Percentiles rank a stretch among this genome's conserved stretches.
These are phyloP conservation scores for Mycena alexandri DNA, from an alignment of 768 basidiomycete genomes.

Conservation along the genomic window DNA sequence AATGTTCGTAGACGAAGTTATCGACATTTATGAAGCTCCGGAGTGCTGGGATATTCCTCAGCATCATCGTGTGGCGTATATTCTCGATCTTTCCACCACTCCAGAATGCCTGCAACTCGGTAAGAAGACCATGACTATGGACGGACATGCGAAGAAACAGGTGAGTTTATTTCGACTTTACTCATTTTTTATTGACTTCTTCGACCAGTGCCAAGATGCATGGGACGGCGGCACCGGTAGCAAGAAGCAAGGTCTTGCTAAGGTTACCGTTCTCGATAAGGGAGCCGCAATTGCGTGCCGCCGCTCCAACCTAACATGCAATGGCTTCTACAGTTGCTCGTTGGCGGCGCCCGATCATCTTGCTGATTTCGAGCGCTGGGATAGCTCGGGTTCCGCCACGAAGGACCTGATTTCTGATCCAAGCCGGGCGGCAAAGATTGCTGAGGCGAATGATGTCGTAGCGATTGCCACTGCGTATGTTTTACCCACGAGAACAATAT, in stretches of 20 bases:
- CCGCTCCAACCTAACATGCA: not conserved
- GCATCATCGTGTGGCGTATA: conserved; percentile 10
- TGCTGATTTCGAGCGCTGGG: not conserved
- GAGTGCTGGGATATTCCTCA: conserved; percentile 5
- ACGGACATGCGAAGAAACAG: conserved; percentile 8
- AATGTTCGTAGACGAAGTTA: conserved; percentile 2
- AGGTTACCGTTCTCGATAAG: conserved; percentile 7
- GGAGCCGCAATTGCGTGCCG: not conserved
- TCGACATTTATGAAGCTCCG: not conserved
- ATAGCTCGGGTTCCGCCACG: not conserved
- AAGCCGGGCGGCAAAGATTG: not conserved
- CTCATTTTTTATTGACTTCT: not conserved
- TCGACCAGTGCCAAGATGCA: conserved; percentile 3
- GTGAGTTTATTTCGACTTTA: not conserved
- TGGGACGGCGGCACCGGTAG: not conserved
- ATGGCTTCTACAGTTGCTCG: not conserved
- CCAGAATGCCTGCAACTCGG: not conserved
- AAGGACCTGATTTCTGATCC: not conserved
- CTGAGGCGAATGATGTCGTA: not conserved
- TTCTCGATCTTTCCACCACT: not conserved
- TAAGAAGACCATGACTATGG: not conserved
- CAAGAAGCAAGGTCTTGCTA: not conserved
- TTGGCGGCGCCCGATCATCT: conserved; percentile 2
- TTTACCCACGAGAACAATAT: not conserved
- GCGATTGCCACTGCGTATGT: conserved; percentile 2